Percentiles rank a stretch among this genome's conserved stretches.
Evolutionary conservation across 768 basidiomycete genomes (phyloP).

Genomic region (Russula olivacea): DNA sequence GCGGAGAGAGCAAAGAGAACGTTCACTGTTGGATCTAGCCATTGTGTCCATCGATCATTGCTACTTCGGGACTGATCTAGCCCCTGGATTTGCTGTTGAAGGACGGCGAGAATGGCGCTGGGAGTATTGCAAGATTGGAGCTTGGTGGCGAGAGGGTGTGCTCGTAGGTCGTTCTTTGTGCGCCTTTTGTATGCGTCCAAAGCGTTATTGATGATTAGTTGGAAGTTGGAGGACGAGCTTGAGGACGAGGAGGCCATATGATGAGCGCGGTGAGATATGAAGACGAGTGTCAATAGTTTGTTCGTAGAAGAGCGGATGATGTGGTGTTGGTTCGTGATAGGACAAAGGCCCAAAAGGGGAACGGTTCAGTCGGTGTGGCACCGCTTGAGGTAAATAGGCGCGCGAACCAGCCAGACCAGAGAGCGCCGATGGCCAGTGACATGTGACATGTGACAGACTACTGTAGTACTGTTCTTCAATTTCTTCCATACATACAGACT

Average conservation of each 20-base stretch:
- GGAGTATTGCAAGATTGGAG: neutral
- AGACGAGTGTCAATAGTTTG: too few relatives aligned
- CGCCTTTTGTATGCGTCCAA: neutral
- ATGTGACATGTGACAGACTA: too few relatives aligned
- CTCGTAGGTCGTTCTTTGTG: neutral
- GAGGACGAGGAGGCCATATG: neutral
- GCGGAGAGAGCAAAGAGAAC: neutral
- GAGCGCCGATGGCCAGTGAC: too few relatives aligned
- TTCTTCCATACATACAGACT: too few relatives aligned
- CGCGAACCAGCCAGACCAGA: too few relatives aligned
- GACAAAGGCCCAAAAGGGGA: neutral
- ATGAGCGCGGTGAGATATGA: neutral
- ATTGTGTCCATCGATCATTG: neutral
- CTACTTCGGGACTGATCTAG: neutral
- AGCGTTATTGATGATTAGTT: neutral
- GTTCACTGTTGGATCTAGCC: neutral
- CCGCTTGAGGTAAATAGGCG: too few relatives aligned
- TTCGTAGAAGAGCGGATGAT: neutral
- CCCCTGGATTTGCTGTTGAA: neutral
- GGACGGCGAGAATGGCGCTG: neutral
- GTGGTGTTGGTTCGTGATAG: neutral
- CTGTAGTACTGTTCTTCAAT: too few relatives aligned
- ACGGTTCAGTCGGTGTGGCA: too few relatives aligned
- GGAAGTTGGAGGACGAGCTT: neutral
- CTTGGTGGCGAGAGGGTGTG: neutral